Base-by-base conservation (phyloP, 371 early-diverging fungal genomes). In the Zychaea mexicana region DNA sequence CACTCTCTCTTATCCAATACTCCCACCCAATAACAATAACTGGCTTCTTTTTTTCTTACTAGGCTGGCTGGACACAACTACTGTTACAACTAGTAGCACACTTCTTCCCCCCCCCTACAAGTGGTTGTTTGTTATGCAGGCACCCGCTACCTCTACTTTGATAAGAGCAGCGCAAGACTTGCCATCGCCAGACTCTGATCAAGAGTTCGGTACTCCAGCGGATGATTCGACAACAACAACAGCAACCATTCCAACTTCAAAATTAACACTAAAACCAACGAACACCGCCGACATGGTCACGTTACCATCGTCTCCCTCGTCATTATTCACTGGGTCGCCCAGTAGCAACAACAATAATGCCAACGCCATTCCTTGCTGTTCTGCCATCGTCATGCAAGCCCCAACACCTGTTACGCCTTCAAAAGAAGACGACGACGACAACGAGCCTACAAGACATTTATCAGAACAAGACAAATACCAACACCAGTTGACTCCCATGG, bases 121-220 rank as follows among this genome's bases (percentile, higher is more conserved):
- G 13, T 15, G 15, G 19, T 30, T 58, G 59, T 58, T 58, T 58
- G 59, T 58, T 58, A 58, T 58, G 59, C 59, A 58, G 59, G 59
- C 59, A 58, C 59, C 59, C 30, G 53, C 13, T 30, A 28, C 53
- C 28, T 30, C 30, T 30, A 28, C 30, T 17, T 53, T 53, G 22
- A 28, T 8, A 39, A 33, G n/a, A 19, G 57, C 26, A 36, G 38
- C 45, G 3, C 59, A 58, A 21, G 38, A 42, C 28, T 39, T 58
- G 19, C 59, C 59, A 22, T 58, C 59, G 59, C 59, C 59, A 26
- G 59, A 42, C 42, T 58, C 45, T 28, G 59, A 58, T 28, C 59
- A 19, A 26, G 59, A 45, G 31, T 56, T 36, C 17, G 30, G 3
- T 15, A 42, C n/a, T 42, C 15, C 42, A 42, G n/a, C 15, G 36